Conservation (phyloP, 2,329 filamentous ascomycete genomes). For the Ophiostoma sp. region DNA sequence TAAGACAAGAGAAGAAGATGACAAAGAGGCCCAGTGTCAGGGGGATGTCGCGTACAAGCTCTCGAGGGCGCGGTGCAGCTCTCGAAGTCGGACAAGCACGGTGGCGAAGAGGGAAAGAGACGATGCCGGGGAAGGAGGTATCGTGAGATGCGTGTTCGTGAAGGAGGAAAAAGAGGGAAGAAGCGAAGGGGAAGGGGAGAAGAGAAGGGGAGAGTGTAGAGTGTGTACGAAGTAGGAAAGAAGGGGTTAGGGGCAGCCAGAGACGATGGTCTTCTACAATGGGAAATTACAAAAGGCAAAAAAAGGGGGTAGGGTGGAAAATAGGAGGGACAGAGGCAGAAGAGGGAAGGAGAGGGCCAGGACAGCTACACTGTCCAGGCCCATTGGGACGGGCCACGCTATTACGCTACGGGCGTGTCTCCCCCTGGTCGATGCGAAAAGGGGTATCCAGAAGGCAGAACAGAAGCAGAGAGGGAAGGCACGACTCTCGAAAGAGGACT, state of each 20-base stretch:
- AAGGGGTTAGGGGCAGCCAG: constrained; percentile 19
- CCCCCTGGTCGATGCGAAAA: constrained; percentile 25
- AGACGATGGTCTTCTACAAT: constrained; percentile 26
- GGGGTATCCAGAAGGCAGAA: constrained; percentile 22
- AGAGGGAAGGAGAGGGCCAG: constrained; percentile 14
- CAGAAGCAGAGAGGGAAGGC: constrained; percentile 1
- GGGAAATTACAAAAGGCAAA: constrained; percentile 28
- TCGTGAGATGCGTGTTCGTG: constrained; percentile 20
- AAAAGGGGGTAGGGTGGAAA: constrained; percentile 27
- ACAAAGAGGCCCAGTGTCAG: constrained; percentile 15
- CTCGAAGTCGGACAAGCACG: constrained; percentile 21
- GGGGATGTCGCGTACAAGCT: constrained; percentile 21
- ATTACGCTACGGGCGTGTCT: constrained; percentile 6
- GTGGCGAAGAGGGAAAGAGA: constrained; percentile 7
- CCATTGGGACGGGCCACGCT: constrained; percentile 19
- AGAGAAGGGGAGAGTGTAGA: constrained; percentile 15
- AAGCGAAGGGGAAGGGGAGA: constrained; percentile 16
- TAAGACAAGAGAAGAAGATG: constrained; percentile 15
- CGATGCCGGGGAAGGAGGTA: constrained; percentile 18
- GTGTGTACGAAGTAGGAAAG: constrained; percentile 17
- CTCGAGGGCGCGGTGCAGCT: constrained; percentile 18
- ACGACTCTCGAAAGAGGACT: neutral
- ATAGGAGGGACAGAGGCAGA: constrained; percentile 14
- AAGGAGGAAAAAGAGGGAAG: constrained; percentile 13
- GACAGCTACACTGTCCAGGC: neutral